Percentiles rank a stretch among this genome's conserved stretches.
Conservation (phyloP, 257 asterid species). For the Solanum bulbocastanum region DNA sequence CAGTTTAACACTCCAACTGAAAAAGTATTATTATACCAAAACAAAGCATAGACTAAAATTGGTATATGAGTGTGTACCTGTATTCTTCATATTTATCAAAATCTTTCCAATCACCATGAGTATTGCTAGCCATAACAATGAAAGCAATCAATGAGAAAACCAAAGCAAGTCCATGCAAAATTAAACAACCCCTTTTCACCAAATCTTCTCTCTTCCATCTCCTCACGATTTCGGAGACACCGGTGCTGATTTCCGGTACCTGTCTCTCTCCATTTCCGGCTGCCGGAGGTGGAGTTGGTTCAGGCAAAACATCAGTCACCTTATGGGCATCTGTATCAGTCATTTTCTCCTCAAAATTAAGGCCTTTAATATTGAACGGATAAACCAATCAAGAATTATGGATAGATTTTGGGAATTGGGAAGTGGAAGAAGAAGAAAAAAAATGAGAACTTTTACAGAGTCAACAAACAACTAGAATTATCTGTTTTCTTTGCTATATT, state of each 20-base stretch:
- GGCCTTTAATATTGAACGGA: background rate
- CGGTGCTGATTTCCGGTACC: conserved; percentile 17
- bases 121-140: conserved; percentile 54
- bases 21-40: background rate
- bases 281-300: conserved; percentile 4
- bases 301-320: background rate
- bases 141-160: conserved; percentile 64
- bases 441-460: background rate
- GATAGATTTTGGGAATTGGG: background rate
- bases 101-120: conserved; percentile 58
- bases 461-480: background rate
- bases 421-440: background rate
- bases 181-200: conserved; percentile 29
- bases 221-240: conserved; percentile 17
- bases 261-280: conserved; percentile 31
- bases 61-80: conserved; percentile 21
- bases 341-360: conserved; percentile 15
- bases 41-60: background rate
- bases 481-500: background rate
- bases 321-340: conserved; percentile 12
- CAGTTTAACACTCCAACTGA: background rate
- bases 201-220: conserved; percentile 59
- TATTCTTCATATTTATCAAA: conserved; percentile 66
- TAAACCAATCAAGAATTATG: background rate
- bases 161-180: conserved; percentile 29